Conservation (phyloP, 202 grass and related monocot species). For the Digitaria exilis region DNA sequence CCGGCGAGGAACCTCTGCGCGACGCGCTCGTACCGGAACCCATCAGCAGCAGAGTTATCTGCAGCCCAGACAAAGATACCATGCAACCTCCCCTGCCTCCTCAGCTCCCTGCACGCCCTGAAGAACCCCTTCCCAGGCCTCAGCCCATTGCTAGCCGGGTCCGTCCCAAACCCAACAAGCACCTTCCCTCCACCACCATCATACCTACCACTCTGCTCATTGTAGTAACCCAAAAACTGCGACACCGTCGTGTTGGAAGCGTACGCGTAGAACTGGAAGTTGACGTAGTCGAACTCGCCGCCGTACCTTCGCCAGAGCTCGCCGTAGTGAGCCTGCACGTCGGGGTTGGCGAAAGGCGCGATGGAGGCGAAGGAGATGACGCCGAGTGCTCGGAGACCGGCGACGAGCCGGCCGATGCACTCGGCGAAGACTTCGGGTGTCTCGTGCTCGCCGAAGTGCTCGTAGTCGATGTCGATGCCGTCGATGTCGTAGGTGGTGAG, state of each 20-base stretch:
- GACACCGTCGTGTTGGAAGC: slow-evolving; percentile 34
- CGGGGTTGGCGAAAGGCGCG: slow-evolving; percentile 43
- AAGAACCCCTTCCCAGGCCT: slow-evolving; percentile 39
- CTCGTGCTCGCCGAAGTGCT: slow-evolving; percentile 48
- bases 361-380: slow-evolving; percentile 56
- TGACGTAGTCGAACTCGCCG: slow-evolving; percentile 45
- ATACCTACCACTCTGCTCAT: slow-evolving; percentile 47
- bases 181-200: slow-evolving; percentile 30
- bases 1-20: slow-evolving; percentile 48
- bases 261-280: slow-evolving; percentile 72
- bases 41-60: slow-evolving; percentile 13
- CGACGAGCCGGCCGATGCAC: slow-evolving; percentile 49
- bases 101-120: slow-evolving; percentile 29
- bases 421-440: slow-evolving; percentile 43
- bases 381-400: slow-evolving; percentile 12
- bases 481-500: slow-evolving; percentile 37
- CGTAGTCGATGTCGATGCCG: slow-evolving; percentile 60
- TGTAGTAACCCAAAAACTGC: slow-evolving; percentile 44
- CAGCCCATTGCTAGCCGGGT: neutral
- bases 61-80: slow-evolving; percentile 56
- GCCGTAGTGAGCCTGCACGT: slow-evolving; percentile 39
- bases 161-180: slow-evolving; percentile 37
- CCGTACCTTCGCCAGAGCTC: slow-evolving; percentile 48
- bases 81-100: slow-evolving; percentile 29
- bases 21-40: slow-evolving; percentile 26